Evolutionary conservation across 1,284 basidiomycete genomes (phyloP), one percentile per base, ranked within the genome.

Genomic region (Melampsora larici-populina): DNA sequence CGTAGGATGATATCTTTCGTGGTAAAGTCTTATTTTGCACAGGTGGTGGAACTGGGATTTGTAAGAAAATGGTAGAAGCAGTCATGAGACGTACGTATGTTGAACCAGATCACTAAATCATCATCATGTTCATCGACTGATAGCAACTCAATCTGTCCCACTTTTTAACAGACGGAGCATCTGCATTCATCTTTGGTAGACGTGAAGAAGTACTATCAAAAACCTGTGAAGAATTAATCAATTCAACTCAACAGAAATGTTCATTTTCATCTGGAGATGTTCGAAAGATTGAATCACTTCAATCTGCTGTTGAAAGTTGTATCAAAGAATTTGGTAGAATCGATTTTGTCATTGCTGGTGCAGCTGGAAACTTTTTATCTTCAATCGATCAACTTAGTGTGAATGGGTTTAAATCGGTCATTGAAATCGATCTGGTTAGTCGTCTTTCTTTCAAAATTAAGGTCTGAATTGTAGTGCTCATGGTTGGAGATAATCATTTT

Each of bases 331-430:
- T 92, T 83, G 95, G 95, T 0, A 87, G 88, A 79, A 94, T 99
- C 80, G 95, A 99, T 86, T 96, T 92, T 84, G 95, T 97, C 75
- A 92, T 97, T 77, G 94, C 93, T 82, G 94, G 94, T 90, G 80
- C 83, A 62, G 81, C 83, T 60, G 81, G 82, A 58, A 80, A 84
- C 8, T 71, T 55, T 85, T 86, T 95, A 29, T 90, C 90, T 0
- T 90, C 92, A 36, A 93, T 95, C 79, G 89, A 89, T 65, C 89
- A 88, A 2, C 86, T 94, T 78, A 93, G 91, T 0, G 89, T 92
- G 83, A 94, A 93, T 81, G 94, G 89, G 0, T 98, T 98, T 88
- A 89, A 87, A 83, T 94, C 94, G 0, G 94, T 98, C 33, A 87
- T 97, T 78, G 93, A 96, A 83, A 98, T 98, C 81, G 95, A 98